Conservation (phyloP, 1,284 basidiomycete genomes). For the Austropuccinia psidii region DNA sequence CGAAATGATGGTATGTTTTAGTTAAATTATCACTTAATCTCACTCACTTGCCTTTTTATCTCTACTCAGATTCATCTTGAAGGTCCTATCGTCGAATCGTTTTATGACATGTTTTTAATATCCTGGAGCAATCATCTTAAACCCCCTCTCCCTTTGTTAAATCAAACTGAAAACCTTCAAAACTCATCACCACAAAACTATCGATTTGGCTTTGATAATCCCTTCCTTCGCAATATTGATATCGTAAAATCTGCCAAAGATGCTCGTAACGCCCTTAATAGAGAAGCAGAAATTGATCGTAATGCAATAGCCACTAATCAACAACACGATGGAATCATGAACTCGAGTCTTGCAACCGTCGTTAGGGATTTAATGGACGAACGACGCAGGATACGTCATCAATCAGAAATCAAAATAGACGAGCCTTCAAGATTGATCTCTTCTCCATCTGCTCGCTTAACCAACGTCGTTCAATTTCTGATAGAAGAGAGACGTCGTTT, state of each 20-base stretch:
- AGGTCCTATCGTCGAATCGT: conserved; percentile 61
- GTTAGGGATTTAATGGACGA: conserved; percentile 35
- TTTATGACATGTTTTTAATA: conserved; percentile 66
- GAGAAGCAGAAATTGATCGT: conserved; percentile 47
- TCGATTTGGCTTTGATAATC: conserved; percentile 37
- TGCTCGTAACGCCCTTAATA: conserved; percentile 48
- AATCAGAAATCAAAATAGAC: background rate
- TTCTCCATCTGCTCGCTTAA: background rate
- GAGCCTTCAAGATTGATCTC: background rate
- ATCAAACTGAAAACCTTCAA: background rate
- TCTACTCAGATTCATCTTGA: conserved; percentile 53
- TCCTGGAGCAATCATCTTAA: conserved; percentile 58
- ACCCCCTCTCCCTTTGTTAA: conserved; percentile 53
- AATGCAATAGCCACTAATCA: conserved; percentile 36
- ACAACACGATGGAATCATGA: conserved; percentile 12
- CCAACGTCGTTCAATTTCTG: conserved; percentile 17
- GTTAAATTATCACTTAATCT: background rate
- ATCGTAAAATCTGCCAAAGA: conserved; percentile 52
- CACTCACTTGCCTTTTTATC: background rate
- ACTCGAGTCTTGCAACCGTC: background rate
- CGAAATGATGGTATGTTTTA: conserved; percentile 55
- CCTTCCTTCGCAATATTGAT: conserved; percentile 51
- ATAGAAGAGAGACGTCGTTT: conserved; percentile 8
- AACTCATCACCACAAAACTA: conserved; percentile 47
- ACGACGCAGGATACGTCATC: conserved; percentile 1